phyloP scores from a whole-genome alignment of 495 filamentous ascomycete species.

The Podospora didyma region DNA sequence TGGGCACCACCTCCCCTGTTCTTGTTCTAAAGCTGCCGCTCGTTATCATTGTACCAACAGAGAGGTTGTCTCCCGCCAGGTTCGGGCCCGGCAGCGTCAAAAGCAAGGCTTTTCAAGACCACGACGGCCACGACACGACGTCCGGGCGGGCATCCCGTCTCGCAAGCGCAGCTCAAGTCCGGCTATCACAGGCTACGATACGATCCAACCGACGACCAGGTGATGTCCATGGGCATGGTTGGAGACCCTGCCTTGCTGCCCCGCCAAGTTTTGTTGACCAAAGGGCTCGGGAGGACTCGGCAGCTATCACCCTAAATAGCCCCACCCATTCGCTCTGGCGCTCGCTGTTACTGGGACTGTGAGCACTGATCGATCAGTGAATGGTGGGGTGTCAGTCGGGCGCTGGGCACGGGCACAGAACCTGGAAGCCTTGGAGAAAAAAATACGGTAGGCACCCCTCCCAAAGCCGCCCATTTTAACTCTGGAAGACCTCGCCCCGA shows the following conservation, averaged over 20 bases:
- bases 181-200: background rate
- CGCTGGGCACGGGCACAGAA: background rate
- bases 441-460: too few species aligned
- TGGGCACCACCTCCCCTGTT: background rate
- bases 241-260: background rate
- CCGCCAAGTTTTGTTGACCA: background rate
- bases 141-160: background rate
- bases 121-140: background rate
- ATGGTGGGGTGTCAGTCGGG: too few species aligned
- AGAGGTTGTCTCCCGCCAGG: too few species aligned
- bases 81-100: background rate
- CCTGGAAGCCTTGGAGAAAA: background rate
- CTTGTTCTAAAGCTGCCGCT: background rate
- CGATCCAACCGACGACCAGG: background rate
- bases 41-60: too few species aligned
- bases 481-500: too few species aligned
- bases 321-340: background rate
- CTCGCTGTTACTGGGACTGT: background rate
- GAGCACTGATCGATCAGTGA: too few species aligned
- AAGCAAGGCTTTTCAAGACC: background rate
- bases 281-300: constrained; percentile 19
- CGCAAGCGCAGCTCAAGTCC: background rate
- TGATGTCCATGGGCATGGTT: background rate
- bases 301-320: background rate
- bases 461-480: too few species aligned